Percentiles rank a stretch among this genome's conserved stretches.
phyloP scores from a whole-genome alignment of 2,329 filamentous ascomycete genomes.

The Aureobasidium sp. region DNA sequence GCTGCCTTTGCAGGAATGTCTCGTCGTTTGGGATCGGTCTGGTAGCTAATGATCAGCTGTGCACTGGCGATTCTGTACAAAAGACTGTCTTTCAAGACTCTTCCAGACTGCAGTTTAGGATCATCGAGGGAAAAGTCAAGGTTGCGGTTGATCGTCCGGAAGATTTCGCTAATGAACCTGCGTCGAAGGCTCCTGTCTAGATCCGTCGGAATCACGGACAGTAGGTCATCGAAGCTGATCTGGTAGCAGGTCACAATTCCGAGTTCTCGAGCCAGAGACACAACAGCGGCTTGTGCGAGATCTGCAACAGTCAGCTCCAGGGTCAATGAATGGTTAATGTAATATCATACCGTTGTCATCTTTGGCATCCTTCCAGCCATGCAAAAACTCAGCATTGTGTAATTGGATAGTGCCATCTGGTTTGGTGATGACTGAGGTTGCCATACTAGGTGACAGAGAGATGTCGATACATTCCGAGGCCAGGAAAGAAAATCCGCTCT shows the following conservation, averaged over 20 bases:
- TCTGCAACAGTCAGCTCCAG: not conserved
- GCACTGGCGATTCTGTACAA: slow-evolving; percentile 73
- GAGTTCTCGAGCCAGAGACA: slow-evolving; percentile 29
- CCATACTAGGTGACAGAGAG: slow-evolving; percentile 43
- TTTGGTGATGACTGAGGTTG: slow-evolving; percentile 39
- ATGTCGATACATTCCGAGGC: slow-evolving; percentile 45
- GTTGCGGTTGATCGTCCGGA: slow-evolving; percentile 62
- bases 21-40: slow-evolving; percentile 50
- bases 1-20: slow-evolving; percentile 66
- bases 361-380: slow-evolving; percentile 20
- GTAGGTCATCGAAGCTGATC: slow-evolving; percentile 43
- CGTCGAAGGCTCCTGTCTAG: slow-evolving; percentile 54
- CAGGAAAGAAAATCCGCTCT: slow-evolving; percentile 69
- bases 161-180: slow-evolving; percentile 59
- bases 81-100: slow-evolving; percentile 63
- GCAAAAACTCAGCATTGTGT: slow-evolving; percentile 36
- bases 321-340: not conserved
- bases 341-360: not conserved
- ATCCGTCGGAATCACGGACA: slow-evolving; percentile 35
- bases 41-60: slow-evolving; percentile 70
- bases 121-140: slow-evolving; percentile 77
- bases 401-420: slow-evolving; percentile 38
- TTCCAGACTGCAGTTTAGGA: slow-evolving; percentile 51
- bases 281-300: slow-evolving; percentile 24
- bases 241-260: slow-evolving; percentile 34